These are phyloP conservation scores for Lyophyllum atratum DNA, from an alignment of 768 basidiomycete genomes.

Conservation along the genomic window DNA sequence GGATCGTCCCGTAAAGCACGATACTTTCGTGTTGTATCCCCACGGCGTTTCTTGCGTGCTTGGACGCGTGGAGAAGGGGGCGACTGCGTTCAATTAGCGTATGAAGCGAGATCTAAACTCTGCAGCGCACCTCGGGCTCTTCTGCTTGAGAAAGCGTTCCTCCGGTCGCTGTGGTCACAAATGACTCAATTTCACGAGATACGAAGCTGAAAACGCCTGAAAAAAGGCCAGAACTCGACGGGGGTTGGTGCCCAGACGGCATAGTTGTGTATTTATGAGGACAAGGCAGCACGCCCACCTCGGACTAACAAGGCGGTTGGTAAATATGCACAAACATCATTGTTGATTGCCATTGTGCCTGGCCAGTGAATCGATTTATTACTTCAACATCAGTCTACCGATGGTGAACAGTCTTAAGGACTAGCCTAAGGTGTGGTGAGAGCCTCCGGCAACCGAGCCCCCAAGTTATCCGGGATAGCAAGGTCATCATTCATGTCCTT, in stretches of 20 bases:
- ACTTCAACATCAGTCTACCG: background rate
- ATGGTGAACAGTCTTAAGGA: background rate
- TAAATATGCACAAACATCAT: constrained; percentile 9
- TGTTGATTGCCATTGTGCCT: background rate
- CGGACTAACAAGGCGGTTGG: background rate
- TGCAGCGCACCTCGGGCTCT: constrained; percentile 6
- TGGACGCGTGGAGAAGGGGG: constrained; percentile 2
- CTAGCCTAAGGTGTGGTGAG: constrained; percentile 20
- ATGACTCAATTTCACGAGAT: constrained; percentile 69
- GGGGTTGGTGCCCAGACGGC: constrained; percentile 11
- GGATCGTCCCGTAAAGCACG: background rate
- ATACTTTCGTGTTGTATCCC: background rate
- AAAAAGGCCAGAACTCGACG: constrained; percentile 43
- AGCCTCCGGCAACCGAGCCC: constrained; percentile 45
- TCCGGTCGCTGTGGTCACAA: constrained; percentile 68
- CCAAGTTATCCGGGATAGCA: constrained; percentile 76
- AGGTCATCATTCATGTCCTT: constrained; percentile 69
- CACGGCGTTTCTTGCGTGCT: constrained; percentile 3
- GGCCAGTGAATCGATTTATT: background rate
- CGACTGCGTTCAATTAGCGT: background rate
- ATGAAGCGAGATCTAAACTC: background rate
- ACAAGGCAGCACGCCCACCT: background rate
- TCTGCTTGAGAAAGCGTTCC: constrained; percentile 23
- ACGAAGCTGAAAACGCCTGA: constrained; percentile 71
- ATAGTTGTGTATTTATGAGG: background rate